A percentile compares a stretch with the other conserved stretches of the same genome.
phyloP scores from a whole-genome alignment of 2,329 filamentous ascomycete species.

The Xylaria sp. region DNA sequence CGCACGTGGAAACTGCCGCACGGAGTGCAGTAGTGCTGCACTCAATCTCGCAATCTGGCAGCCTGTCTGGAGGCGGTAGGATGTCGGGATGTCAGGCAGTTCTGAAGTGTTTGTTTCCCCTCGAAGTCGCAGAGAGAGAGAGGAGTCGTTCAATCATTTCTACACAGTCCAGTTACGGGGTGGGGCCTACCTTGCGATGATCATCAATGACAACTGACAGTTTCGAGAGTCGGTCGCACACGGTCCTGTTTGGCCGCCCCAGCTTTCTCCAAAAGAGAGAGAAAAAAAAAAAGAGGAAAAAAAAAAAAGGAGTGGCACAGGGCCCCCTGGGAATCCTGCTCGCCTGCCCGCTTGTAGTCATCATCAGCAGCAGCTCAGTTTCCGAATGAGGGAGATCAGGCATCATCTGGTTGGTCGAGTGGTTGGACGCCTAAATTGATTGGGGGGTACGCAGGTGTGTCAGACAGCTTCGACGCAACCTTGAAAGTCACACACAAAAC shows the following conservation, averaged over 20 bases:
- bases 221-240: not conserved
- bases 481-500: not conserved
- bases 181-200: not conserved
- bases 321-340: not conserved
- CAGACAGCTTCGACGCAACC: not conserved
- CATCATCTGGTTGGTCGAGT: not conserved
- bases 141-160: not conserved
- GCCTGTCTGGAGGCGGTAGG: too few species aligned
- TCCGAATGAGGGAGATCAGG: not conserved
- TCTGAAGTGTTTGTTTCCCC: too few species aligned
- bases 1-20: not conserved
- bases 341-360: too few species aligned
- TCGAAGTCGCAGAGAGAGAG: too few species aligned
- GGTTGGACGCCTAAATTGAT: not conserved
- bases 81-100: too few species aligned
- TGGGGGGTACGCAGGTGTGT: not conserved
- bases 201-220: not conserved
- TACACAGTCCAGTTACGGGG: too few species aligned
- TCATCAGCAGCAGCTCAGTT: too few species aligned
- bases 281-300: too few species aligned
- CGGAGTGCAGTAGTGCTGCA: not conserved
- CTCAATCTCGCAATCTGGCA: not conserved
- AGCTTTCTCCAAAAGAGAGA: too few species aligned
- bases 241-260: not conserved
- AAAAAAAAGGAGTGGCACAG: not conserved